These are phyloP conservation scores for Aspergillus fischeri DNA, from an alignment of 2,329 filamentous ascomycete species.

Conservation along the genomic window DNA sequence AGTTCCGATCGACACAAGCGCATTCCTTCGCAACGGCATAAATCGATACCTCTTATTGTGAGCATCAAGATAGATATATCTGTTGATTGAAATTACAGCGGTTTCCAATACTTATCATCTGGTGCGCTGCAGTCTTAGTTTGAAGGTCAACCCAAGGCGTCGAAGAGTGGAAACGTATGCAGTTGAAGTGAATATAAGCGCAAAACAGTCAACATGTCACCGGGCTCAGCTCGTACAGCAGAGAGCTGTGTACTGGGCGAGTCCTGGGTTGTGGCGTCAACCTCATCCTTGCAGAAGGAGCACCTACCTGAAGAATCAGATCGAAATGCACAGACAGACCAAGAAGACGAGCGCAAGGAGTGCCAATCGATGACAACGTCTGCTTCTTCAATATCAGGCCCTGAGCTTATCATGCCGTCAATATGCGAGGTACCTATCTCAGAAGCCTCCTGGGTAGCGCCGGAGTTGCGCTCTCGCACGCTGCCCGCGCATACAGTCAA, in stretches of 20 bases:
- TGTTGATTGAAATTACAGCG: neutral
- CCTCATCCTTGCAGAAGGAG: slow-evolving; percentile 10
- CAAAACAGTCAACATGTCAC: neutral
- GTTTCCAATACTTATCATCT: neutral
- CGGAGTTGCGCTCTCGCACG: slow-evolving; percentile 17
- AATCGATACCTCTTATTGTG: neutral
- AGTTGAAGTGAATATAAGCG: neutral
- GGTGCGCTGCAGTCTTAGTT: neutral
- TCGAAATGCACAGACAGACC: slow-evolving; percentile 7
- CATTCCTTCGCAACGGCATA: neutral
- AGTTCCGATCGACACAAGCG: neutral
- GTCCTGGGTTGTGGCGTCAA: slow-evolving; percentile 36
- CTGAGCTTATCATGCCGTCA: slow-evolving; percentile 39
- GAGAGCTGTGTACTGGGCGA: slow-evolving; percentile 26
- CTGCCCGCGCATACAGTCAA: slow-evolving; percentile 11
- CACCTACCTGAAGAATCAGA: slow-evolving; percentile 6
- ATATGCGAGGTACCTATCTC: slow-evolving; percentile 32
- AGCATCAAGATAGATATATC: neutral
- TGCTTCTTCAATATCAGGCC: slow-evolving; percentile 30
- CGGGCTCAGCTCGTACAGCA: neutral
- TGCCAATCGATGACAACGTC: slow-evolving; percentile 21
- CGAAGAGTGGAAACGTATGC: neutral
- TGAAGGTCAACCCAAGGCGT: neutral
- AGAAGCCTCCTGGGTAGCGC: slow-evolving; percentile 32
- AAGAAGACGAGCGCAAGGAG: slow-evolving; percentile 11